Percentiles rank a stretch among this genome's conserved stretches.
phyloP scores from a whole-genome alignment of 2,329 filamentous ascomycete species.

The Sporothrix curviconia region DNA sequence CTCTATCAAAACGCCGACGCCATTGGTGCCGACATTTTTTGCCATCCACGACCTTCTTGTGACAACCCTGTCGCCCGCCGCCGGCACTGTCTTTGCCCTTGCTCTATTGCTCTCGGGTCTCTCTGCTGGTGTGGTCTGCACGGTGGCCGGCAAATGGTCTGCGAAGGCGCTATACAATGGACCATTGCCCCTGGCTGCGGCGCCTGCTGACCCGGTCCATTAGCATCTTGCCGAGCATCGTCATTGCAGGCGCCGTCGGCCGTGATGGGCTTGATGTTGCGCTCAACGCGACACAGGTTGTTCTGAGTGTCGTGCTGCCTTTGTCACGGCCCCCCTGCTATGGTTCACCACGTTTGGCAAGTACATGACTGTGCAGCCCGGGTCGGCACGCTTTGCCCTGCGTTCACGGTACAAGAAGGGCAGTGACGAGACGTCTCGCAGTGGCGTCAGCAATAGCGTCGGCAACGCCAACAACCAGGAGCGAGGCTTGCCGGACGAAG shows the following conservation, averaged over 20 bases:
- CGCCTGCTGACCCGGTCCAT: slow-evolving; percentile 71
- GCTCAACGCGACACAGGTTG: slow-evolving; percentile 71
- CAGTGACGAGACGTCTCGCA: too few species aligned
- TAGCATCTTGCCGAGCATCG: slow-evolving; percentile 73
- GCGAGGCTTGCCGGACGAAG: slow-evolving; percentile 15
- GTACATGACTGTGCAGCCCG: slow-evolving; percentile 67
- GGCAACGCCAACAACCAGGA: slow-evolving; percentile 20
- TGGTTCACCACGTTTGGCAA: slow-evolving; percentile 75
- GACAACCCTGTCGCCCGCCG: slow-evolving; percentile 61
- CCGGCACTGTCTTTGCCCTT: slow-evolving; percentile 77
- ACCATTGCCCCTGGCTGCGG: slow-evolving; percentile 70
- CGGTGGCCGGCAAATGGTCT: slow-evolving; percentile 83
- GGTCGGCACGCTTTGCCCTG: slow-evolving; percentile 31
- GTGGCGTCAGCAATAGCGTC: too few species aligned
- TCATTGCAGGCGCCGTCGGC: slow-evolving; percentile 75
- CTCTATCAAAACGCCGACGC: slow-evolving; percentile 59
- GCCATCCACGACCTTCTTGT: slow-evolving; percentile 71
- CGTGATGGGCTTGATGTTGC: slow-evolving; percentile 62
- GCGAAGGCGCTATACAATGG: slow-evolving; percentile 75
- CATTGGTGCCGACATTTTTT: slow-evolving; percentile 68
- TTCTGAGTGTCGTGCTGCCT: slow-evolving; percentile 73
- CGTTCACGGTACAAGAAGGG: slow-evolving; percentile 7
- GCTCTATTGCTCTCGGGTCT: slow-evolving; percentile 74
- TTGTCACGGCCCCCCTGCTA: slow-evolving; percentile 74
- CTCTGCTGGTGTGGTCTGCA: slow-evolving; percentile 80